Evolutionary conservation across 1,284 basidiomycete genomes (phyloP), one percentile per base, ranked within the genome.

Genomic region (Taiwanofungus camphoratus): DNA sequence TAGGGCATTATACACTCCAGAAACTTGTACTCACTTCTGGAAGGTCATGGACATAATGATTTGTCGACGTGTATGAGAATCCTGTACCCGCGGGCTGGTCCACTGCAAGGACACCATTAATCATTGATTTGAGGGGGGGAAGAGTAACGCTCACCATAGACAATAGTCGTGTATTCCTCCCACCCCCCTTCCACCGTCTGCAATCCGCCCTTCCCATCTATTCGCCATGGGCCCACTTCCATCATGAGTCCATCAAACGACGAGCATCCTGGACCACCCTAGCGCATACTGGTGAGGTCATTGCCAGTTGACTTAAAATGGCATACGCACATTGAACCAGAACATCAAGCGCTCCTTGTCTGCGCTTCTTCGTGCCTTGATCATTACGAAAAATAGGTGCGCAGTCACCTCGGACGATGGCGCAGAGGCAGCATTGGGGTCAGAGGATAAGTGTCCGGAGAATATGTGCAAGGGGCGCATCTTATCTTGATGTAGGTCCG

Each of bases 91-190:
- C 91, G 29, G 95, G 95, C 65, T 99, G 95, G 65, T 99, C 95
- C 47, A 99, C 92, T 92, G 43, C 20, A 35, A 29, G 3, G 38
- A 51, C 36, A 41, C 8, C n/a, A n/a, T n/a, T n/a, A n/a, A n/a
- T n/a, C n/a, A n/a, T n/a, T n/a, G n/a, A 43, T 36, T 19, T 22
- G 6, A 48, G 37, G 48, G 37, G 33, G 46, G 35, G 21, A 33
- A 44, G 24, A 23, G 24, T 36, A 35, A 30, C 11, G 69, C 86
- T 61, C 52, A 94, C 92, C 67, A 58, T 90, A 99, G 45, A 99
- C 81, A 66, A 99, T 82, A 36, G 91, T 95, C n/a, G 91, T 87
- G 60, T 95, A 99, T 63, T 99, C 96, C 63, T 99, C 95, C 95
- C 95, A 99, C 5, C 93, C 93, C 20, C 92, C 93, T 48, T 94